Evolutionary conservation across 345 rosid species (phyloP).

Genomic region (Rhodamnia rubescens): DNA sequence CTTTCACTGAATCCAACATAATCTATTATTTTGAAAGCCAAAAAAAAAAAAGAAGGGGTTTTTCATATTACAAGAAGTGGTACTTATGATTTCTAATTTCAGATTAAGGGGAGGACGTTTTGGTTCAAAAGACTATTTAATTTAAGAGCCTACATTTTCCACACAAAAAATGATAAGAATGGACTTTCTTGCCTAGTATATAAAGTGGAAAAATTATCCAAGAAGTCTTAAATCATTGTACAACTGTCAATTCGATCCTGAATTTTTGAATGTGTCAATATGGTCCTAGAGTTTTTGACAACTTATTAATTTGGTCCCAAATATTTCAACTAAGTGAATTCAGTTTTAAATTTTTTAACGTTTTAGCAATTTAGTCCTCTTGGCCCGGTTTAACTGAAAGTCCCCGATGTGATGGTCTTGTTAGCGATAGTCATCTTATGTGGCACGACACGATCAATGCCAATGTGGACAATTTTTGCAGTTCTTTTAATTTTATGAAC

Average conservation of each 20-base stretch:
- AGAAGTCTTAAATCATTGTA: no score
- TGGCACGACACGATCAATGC: no score
- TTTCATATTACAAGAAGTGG: not conserved
- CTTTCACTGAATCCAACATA: not conserved
- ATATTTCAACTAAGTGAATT: not conserved
- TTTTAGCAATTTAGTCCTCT: not conserved
- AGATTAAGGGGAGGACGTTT: not conserved
- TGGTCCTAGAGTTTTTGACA: not conserved
- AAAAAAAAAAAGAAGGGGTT: not conserved
- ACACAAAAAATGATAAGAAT: not conserved
- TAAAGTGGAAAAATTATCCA: not conserved
- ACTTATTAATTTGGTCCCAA: not conserved
- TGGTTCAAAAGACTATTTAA: not conserved
- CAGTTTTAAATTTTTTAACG: not conserved
- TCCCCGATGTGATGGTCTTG: not conserved
- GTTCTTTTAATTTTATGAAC: not conserved
- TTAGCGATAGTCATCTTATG: rapidly evolving
- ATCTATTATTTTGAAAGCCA: not conserved
- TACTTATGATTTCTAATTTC: not conserved
- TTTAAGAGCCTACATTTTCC: not conserved
- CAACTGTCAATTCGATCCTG: not conserved
- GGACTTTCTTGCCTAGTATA: not conserved
- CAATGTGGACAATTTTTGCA: not conserved
- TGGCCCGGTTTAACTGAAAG: rapidly evolving
- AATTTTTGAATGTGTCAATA: not conserved